These are phyloP conservation scores for Lathyrus aphaca DNA, from an alignment of 306 rosid genomes.

Conservation along the genomic window DNA sequence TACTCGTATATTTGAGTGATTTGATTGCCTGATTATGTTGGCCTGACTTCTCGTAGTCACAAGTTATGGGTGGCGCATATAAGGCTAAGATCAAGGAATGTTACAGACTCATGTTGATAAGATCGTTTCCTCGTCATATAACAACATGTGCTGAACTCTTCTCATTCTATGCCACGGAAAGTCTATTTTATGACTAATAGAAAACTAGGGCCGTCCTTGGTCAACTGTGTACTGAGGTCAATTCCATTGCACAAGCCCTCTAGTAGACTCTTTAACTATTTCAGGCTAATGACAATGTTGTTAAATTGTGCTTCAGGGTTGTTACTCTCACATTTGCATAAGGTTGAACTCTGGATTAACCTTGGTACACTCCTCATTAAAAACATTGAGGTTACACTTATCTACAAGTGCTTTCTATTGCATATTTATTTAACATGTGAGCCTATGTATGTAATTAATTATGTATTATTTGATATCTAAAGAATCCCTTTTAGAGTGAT, in stretches of 20 bases:
- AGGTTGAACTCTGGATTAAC: neutral
- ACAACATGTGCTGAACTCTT: neutral
- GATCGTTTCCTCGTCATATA: neutral
- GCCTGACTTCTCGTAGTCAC: neutral
- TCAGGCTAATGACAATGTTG: neutral
- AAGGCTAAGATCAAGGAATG: neutral
- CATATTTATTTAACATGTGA: neutral
- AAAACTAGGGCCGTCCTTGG: neutral
- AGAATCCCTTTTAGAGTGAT: neutral
- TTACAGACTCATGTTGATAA: neutral
- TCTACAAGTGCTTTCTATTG: neutral
- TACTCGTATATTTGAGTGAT: neutral
- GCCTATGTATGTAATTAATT: neutral
- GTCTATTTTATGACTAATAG: neutral
- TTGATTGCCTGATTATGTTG: neutral
- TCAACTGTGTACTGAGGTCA: neutral
- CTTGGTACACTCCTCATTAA: neutral
- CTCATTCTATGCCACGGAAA: neutral
- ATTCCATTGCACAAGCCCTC: neutral
- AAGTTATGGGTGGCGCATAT: neutral
- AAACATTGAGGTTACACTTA: neutral
- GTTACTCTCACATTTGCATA: neutral
- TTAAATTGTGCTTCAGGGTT: neutral
- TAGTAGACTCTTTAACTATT: neutral
- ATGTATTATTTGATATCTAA: neutral